Evolutionary conservation across 2,329 filamentous ascomycete species (phyloP).

Genomic region (Penicillium aurantiogriseum): DNA sequence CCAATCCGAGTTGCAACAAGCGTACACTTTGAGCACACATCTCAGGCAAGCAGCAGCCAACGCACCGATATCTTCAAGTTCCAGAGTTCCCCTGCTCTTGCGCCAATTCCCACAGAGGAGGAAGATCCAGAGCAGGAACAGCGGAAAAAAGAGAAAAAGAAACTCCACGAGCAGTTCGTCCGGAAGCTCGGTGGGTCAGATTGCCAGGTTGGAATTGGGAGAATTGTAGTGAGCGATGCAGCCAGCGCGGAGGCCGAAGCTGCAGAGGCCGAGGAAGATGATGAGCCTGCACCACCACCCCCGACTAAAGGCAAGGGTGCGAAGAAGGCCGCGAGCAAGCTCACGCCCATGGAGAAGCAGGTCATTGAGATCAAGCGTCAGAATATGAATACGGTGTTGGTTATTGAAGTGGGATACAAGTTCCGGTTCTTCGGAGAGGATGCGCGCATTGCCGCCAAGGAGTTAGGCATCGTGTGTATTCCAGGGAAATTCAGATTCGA

Average conservation of each 20-base stretch:
- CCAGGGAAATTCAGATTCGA: constrained; percentile 93
- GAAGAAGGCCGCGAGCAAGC: constrained; percentile 76
- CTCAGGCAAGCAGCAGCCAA: constrained; percentile 42
- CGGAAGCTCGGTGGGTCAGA: constrained; percentile 86
- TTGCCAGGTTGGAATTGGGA: constrained; percentile 67
- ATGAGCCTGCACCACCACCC: constrained; percentile 45
- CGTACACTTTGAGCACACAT: constrained; percentile 11
- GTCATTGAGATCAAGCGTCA: constrained; percentile 91
- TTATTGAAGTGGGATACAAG: constrained; percentile 97
- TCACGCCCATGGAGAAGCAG: constrained; percentile 93
- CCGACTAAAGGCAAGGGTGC: constrained; percentile 48
- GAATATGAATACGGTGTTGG: constrained; percentile 82
- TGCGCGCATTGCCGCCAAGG: constrained; percentile 81
- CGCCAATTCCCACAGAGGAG: constrained; percentile 32
- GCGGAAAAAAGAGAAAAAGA: constrained; percentile 61
- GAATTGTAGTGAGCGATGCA: constrained; percentile 56
- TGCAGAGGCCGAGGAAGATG: constrained; percentile 57
- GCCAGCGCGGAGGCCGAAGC: constrained; percentile 57
- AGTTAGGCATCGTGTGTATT: constrained; percentile 92
- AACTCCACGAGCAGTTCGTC: constrained; percentile 79
- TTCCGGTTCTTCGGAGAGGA: constrained; percentile 97
- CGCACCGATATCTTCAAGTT: constrained; percentile 61
- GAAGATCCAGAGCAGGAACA: constrained; percentile 51
- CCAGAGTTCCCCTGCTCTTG: constrained; percentile 49
- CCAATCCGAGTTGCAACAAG: constrained; percentile 6